Evolutionary conservation across 495 filamentous ascomycete genomes (phyloP).

Genomic region (Neurospora sp.): DNA sequence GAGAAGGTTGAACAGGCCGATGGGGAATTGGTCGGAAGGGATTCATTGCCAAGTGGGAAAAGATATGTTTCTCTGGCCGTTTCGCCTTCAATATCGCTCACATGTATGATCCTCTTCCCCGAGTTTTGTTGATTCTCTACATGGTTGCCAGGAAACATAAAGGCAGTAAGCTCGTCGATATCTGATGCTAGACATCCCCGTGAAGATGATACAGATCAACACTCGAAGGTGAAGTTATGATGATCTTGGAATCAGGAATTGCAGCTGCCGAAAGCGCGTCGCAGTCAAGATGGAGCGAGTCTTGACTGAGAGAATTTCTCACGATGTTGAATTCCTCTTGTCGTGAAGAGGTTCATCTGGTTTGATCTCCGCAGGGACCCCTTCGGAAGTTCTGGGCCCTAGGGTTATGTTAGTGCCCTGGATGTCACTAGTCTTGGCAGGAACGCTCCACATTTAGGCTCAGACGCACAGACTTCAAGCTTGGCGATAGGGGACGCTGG

Average conservation of each 20-base stretch:
- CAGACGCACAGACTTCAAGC: not conserved
- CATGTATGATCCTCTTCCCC: not conserved
- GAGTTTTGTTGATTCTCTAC: not conserved
- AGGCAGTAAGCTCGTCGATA: not conserved
- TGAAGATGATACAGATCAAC: not conserved
- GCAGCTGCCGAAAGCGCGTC: not conserved
- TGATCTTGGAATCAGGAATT: not conserved
- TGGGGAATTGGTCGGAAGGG: not conserved
- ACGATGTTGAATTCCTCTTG: not conserved
- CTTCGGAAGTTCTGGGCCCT: not conserved
- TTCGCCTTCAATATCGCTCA: not conserved
- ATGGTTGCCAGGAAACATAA: not conserved
- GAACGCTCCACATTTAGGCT: not conserved
- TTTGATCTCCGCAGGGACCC: not conserved
- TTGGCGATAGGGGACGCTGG: not conserved
- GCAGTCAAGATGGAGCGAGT: not conserved
- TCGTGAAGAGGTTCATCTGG: not conserved
- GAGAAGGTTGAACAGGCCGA: not conserved
- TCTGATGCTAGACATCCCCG: not conserved
- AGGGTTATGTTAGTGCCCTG: not conserved
- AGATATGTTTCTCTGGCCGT: not conserved
- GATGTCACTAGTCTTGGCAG: not conserved
- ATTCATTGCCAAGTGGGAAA: not conserved
- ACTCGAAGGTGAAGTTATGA: not conserved
- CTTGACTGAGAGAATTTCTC: not conserved